These are phyloP conservation scores for Catenaria anguillulae DNA, from an alignment of 371 early-diverging fungal genomes.

Conservation along the genomic window DNA sequence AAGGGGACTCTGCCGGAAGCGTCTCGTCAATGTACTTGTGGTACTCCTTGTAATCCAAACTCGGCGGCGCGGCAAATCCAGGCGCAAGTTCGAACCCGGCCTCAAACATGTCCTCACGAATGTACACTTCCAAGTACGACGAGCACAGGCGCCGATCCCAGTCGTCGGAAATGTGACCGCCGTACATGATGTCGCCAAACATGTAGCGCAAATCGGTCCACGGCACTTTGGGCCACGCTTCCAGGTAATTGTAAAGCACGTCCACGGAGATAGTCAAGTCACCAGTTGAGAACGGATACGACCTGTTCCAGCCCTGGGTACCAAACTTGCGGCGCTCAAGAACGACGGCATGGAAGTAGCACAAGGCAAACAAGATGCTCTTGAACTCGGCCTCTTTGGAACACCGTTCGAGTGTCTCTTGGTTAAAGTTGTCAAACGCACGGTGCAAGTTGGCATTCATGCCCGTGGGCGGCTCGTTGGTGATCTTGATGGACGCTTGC, in stretches of 20 bases:
- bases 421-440: constrained; percentile 45
- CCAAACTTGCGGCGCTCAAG: constrained; percentile 48
- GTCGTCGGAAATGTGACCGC: constrained; percentile 22
- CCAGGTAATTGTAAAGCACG: constrained; percentile 46
- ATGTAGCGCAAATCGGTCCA: constrained; percentile 47
- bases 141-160: constrained; percentile 32
- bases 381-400: constrained; percentile 45
- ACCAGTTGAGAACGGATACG: constrained; percentile 45
- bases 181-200: constrained; percentile 51
- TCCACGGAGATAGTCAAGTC: constrained; percentile 39
- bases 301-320: constrained; percentile 46
- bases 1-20: constrained; percentile 38
- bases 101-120: constrained; percentile 40
- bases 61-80: constrained; percentile 33
- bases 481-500: constrained; percentile 46
- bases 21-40: constrained; percentile 45
- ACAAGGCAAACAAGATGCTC: constrained; percentile 36
- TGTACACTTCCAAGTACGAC: constrained; percentile 38
- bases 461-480: constrained; percentile 49
- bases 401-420: constrained; percentile 41
- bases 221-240: constrained; percentile 40
- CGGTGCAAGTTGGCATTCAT: constrained; percentile 49
- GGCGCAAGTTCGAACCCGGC: constrained; percentile 40
- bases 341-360: constrained; percentile 49
- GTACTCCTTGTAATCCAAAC: constrained; percentile 43